These are phyloP conservation scores for Melastoma malabathricum DNA, from an alignment of 345 rosid genomes.

Conservation along the genomic window DNA sequence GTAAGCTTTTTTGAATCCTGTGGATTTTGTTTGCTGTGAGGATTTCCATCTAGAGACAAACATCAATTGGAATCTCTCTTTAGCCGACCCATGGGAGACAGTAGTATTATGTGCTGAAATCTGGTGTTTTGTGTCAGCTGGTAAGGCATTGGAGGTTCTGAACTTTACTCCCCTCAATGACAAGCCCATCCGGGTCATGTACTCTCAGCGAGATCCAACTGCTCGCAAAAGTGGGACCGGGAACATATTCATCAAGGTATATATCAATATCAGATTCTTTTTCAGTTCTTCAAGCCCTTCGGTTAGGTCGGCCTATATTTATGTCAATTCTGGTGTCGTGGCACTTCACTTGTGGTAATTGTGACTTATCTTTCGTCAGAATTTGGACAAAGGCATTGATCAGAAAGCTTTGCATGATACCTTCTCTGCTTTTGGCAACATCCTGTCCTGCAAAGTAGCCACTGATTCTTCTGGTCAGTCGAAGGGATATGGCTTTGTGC, in stretches of 20 bases:
- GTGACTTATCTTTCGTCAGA: conserved; percentile 25
- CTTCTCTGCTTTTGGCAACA: conserved; percentile 69
- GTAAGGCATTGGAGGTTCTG: conserved; percentile 64
- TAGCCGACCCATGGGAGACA: too few species aligned
- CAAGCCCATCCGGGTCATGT: conserved; percentile 67
- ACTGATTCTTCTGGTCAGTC: conserved; percentile 69
- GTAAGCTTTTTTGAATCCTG: too few species aligned
- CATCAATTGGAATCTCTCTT: too few species aligned
- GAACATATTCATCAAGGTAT: conserved; percentile 88
- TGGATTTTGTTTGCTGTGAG: too few species aligned
- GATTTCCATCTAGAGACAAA: too few species aligned
- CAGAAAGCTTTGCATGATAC: conserved; percentile 88
- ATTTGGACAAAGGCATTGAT: conserved; percentile 77
- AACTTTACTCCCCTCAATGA: conserved; percentile 65
- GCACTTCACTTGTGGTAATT: not conserved
- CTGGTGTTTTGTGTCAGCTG: conserved; percentile 34
- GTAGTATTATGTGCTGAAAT: too few species aligned
- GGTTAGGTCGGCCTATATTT: not conserved
- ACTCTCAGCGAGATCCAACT: conserved; percentile 88
- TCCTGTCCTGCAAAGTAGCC: conserved; percentile 88
- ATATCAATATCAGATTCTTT: not conserved
- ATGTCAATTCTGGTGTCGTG: not conserved
- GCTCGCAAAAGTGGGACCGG: conserved; percentile 80
- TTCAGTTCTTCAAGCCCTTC: not conserved
- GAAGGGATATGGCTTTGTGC: conserved; percentile 93